A percentile compares a stretch with the other conserved stretches of the same genome.
These are phyloP conservation scores for Magnusiomyces sp. DNA, from an alignment of 1,139 yeast species.

Conservation along the genomic window DNA sequence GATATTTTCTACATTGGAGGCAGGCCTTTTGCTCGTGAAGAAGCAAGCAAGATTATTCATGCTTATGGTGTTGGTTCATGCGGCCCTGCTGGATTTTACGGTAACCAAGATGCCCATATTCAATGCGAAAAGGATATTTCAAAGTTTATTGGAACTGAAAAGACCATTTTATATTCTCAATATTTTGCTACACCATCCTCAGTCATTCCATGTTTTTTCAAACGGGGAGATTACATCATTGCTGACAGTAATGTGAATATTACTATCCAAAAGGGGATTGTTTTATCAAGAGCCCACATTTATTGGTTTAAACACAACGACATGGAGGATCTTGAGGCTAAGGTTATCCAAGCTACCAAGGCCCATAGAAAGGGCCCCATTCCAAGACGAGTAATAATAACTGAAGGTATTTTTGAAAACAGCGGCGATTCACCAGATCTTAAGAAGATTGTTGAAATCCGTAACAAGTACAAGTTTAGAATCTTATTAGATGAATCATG, in stretches of 20 bases:
- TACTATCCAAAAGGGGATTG: conserved; percentile 80
- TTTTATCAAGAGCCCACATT: conserved; percentile 77
- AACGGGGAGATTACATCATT: conserved; percentile 87
- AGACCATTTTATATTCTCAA: conserved; percentile 83
- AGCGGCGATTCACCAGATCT: conserved; percentile 76
- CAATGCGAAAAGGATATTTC: conserved; percentile 72
- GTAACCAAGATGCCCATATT: conserved; percentile 88
- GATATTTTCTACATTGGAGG: conserved; percentile 56
- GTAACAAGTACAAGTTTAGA: conserved; percentile 74
- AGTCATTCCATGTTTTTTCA: conserved; percentile 92
- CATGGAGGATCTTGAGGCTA: conserved; percentile 66
- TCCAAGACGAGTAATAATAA: conserved; percentile 79
- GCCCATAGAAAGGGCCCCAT: conserved; percentile 49
- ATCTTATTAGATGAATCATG: conserved; percentile 78
- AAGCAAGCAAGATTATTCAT: conserved; percentile 51
- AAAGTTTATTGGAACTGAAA: conserved; percentile 63
- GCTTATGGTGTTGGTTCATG: conserved; percentile 95
- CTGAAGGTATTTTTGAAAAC: conserved; percentile 81
- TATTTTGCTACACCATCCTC: conserved; percentile 87
- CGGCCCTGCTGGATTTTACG: conserved; percentile 97
- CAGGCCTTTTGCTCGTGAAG: conserved; percentile 41
- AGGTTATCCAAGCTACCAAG: conserved; percentile 56
- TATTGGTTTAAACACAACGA: conserved; percentile 80
- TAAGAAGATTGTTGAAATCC: conserved; percentile 61
- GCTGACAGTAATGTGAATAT: conserved; percentile 76